Evolutionary conservation across 2,329 filamentous ascomycete species (phyloP), one percentile per base, ranked within the genome.

Genomic region (Fusarium sp.): DNA sequence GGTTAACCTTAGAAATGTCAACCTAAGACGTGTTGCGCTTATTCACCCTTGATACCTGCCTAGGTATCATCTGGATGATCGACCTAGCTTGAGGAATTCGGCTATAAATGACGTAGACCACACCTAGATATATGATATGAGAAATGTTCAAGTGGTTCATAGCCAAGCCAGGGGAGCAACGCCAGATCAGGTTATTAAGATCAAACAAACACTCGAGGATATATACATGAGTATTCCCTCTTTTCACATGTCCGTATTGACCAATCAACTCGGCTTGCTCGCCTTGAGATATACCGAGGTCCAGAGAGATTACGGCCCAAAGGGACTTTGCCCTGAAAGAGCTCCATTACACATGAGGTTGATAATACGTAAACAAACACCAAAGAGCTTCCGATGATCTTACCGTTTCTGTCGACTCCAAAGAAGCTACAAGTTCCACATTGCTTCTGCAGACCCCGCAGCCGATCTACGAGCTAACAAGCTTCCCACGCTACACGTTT

Each of bases 361-460:
- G 49, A 63, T 35, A 35, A 41, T 49, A 63, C 42, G 37, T 57
- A 56, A 57, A 48, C 48, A 33, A 48, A 24, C 23, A 50, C 39
- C 37, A 37, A 23, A 65, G 37, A 47, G 31, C 37, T 50, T 29
- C 23, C 21, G 61, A 57, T 38, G 54, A 65, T 60, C 62, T 60
- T 66, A 42, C 60, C 53, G 21, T 47, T 65, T 65, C 53, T 26
- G 57, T 53, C 29, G 20, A 23, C 39, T 63, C 44, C 31, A 43
- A 31, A 20, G 24, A 21, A 43, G 43, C 58, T 37, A 35, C 38
- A 26, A 68, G 65, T 68, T 58, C 58, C 64, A 68, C 58, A 49
- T 63, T 24, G 58, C 54, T 64, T 68, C 47, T 52, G 48, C 21
- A 39, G 49, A 52, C 64, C 64, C 64, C 63, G 44, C 64, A 67